A percentile compares a stretch with the other conserved stretches of the same genome.
phyloP scores from a whole-genome alignment of 1,284 basidiomycete species.

The Pseudozyma hubeiensis region DNA sequence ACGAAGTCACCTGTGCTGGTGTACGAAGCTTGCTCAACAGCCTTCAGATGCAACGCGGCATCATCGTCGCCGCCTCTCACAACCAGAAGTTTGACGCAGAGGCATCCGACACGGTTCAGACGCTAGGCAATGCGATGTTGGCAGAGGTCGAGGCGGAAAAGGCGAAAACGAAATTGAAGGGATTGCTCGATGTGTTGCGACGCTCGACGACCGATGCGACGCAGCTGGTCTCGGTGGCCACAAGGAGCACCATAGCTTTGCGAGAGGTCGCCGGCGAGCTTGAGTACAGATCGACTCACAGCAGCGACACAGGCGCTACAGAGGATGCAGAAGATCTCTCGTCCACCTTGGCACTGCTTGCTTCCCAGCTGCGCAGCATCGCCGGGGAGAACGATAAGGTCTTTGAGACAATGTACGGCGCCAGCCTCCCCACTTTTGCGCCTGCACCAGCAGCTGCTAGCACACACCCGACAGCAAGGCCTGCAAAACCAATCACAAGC shows the following conservation, averaged over 20 bases:
- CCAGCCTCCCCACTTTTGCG: conserved; percentile 71
- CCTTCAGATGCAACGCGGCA: conserved; percentile 82
- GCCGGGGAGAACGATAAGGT: conserved; percentile 74
- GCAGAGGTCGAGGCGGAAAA: conserved; percentile 80
- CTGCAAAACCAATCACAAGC: conserved; percentile 9
- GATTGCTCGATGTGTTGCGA: conserved; percentile 76
- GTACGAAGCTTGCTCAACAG: conserved; percentile 80
- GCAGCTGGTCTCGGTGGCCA: conserved; percentile 80
- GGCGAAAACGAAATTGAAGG: conserved; percentile 78
- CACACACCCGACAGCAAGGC: not conserved
- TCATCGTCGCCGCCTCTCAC: conserved; percentile 82
- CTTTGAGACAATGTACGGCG: conserved; percentile 73
- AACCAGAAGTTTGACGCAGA: conserved; percentile 82
- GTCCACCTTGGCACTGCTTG: conserved; percentile 69
- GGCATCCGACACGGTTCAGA: conserved; percentile 78
- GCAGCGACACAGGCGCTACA: conserved; percentile 67
- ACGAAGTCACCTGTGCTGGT: conserved; percentile 75
- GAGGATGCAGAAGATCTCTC: conserved; percentile 71
- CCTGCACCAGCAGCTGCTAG: not conserved
- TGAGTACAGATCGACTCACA: conserved; percentile 70
- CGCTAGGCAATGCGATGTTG: conserved; percentile 77
- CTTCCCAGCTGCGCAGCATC: conserved; percentile 47
- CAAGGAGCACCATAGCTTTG: conserved; percentile 80
- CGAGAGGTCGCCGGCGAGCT: conserved; percentile 76
- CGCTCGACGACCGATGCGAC: conserved; percentile 79